Evolutionary conservation across 2,329 filamentous ascomycete genomes (phyloP), one percentile per base, ranked within the genome.

Genomic region (Colletotrichum sp.): DNA sequence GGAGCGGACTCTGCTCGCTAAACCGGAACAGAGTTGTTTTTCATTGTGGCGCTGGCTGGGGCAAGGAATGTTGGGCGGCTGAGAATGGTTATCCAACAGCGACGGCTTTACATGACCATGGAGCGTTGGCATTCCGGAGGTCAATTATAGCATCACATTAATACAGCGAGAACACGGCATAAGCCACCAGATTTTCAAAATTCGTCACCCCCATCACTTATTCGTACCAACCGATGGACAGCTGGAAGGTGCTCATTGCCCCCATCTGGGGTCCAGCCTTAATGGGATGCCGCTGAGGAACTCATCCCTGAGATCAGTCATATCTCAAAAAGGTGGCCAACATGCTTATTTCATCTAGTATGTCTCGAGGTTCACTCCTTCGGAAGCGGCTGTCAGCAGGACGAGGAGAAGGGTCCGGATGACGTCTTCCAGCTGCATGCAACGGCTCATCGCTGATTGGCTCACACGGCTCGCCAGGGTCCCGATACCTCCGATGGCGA

Each of bases 391-490:
- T 21, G 44, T 49, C 10, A 69, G 28, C 26, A 62, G 8, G 16
- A 52, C n/a, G 28, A 34, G 34, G 39, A 18, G 39, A 24, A n/a
- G 44, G 39, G 26, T 44, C 44, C 26, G 52, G 66, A 77, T 75
- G 66, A 77, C 75, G 75, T 75, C 72, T 77, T 66, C 36, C 13
- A 32, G 34, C 60, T 26, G 13, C 13, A 70, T 75, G 60, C 72
- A 63, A 16, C 55, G n/a, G 15, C 34, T 39, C 34, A 8, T 16
- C 21, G 18, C 30, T 71, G 60, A 75, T 75, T 77, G 71, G 75
- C 57, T 32, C 10, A 30, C 39, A 15, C 26, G 34, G 71, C 39
- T 21, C 12, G 32, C 12, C 16, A 32, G 39, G 28, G 21, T 49
- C 30, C 59, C 65, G 62, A 66, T 62, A 32, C 12, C 26, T 66